Evolutionary conservation across 108 stramenopile species (phyloP), one percentile per base, ranked within the genome.

Genomic region (Cyclostephanos tholiformis): DNA sequence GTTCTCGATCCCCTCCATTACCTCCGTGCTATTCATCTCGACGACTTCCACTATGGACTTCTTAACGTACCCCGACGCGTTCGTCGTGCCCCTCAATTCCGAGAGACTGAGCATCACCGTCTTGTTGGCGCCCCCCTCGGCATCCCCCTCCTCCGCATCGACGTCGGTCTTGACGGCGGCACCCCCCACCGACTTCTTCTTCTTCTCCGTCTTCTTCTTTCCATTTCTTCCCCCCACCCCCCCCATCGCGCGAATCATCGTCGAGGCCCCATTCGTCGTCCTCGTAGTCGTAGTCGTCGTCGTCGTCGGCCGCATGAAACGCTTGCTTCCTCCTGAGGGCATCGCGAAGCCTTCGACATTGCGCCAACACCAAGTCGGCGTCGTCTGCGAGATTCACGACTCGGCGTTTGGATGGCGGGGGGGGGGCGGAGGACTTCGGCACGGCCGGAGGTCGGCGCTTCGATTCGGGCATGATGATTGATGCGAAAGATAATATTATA

Each of bases 1-100:
- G 46, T 70, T 77, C 71, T 95, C 91, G 52, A 95, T 91, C n/a
- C 86, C 90, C 67, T 90, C 91, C 72, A 92, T 73, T 0, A 95
- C 94, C 70, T 89, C 85, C 8, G 85, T 71, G 17, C 80, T 60
- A 19, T 83, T 77, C 63, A 95, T 77, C 71, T 92, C 91, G 9
- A 72, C 81, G 4, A 95, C 94, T 79, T 92, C 91, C 22, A 95
- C 76, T 67, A 95, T 88, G 36, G 73, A 72, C 39, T 75, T 75
- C 35, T 36, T 68, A 12, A 26, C 60, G n/a, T 60, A 75, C 71
- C 22, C 77, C 22, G 25, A 46, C 64, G 51, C 22, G n/a, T n/a
- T n/a, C 35, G 65, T 53, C 29, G 26, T 59, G 48, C 35, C 20
- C 48, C 49, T 44, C 51, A 82, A 39, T 43, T 68, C 79, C 26